Evolutionary conservation across 2,329 filamentous ascomycete species (phyloP), one percentile per base, ranked within the genome.

Genomic region (Nemania abortiva): DNA sequence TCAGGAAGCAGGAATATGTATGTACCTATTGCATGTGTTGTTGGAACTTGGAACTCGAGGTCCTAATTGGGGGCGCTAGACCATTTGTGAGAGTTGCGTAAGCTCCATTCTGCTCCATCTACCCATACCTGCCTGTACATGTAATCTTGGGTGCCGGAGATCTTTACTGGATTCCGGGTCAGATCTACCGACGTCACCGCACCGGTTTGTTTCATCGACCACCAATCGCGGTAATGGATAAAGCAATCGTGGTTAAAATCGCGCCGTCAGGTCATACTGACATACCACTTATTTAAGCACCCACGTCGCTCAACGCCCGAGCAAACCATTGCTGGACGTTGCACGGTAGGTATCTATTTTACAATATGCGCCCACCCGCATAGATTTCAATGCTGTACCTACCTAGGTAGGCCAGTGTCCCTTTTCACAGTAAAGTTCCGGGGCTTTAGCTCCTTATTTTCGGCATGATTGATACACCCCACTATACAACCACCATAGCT

Each of bases 101-200:
- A 57, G 57, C 56, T 53, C 55, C 45, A 24, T 29, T n/a, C n/a
- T n/a, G n/a, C n/a, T n/a, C n/a, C n/a, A n/a, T n/a, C n/a, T n/a
- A n/a, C n/a, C n/a, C n/a, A n/a, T n/a, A n/a, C n/a, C 20, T 5
- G 20, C 49, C 49, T 27, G 3, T 54, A 29, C 27, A 34, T 54
- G 24, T 47, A 67, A 64, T 50, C 31, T 64, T 39, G 65, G 27
- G 15, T 39, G 11, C 24, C 27, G 66, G 55, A 61, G 62, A 68
- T 68, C 66, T 47, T 58, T 52, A 45, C 57, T 65, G 42, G 20
- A 54, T 55, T 59, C 42, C 6, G 29, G 58, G 11, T 58, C 37
- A n/a, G 66, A 66, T 69, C 66, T 62, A 34, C 53, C 62, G 27
- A 63, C 57, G 52, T 62, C 62, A 52, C 56, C 15, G 22, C 31